phyloP scores from a whole-genome alignment of 441 rosid genomes.

The Gossypium aridum region DNA sequence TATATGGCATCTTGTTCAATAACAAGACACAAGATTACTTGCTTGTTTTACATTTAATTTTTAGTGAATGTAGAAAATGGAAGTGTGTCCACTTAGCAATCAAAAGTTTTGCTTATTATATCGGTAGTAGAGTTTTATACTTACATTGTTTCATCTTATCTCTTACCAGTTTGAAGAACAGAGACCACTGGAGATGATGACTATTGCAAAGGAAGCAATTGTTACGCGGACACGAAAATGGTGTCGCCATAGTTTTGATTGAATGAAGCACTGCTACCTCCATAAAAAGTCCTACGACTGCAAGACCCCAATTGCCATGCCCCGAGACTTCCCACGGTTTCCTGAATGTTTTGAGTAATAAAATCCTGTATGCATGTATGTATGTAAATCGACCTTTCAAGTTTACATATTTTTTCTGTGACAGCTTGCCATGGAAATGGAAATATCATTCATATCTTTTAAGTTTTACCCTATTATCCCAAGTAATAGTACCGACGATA shows the following conservation, averaged over 20 bases:
- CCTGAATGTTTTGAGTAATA: slow-evolving; percentile 9
- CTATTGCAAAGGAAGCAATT: slow-evolving; percentile 8
- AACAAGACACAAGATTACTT: neutral
- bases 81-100: neutral
- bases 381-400: slow-evolving; percentile 18
- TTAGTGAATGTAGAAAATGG: neutral
- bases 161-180: slow-evolving; percentile 13
- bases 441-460: slow-evolving; percentile 3
- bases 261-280: neutral
- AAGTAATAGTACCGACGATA: neutral
- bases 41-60: neutral
- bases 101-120: neutral
- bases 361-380: slow-evolving; percentile 17
- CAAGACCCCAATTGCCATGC: slow-evolving; percentile 16
- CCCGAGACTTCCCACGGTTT: neutral
- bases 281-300: slow-evolving; percentile 7
- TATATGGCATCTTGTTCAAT: neutral
- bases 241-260: slow-evolving; percentile 18
- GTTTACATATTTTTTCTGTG: neutral
- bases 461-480: neutral
- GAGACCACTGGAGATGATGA: slow-evolving; percentile 7
- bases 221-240: slow-evolving; percentile 5
- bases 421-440: slow-evolving; percentile 15
- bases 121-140: neutral
- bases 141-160: neutral